These are phyloP conservation scores for Globisporangium uncinulatum DNA, from an alignment of 352 stramenopile species.

Conservation along the genomic window DNA sequence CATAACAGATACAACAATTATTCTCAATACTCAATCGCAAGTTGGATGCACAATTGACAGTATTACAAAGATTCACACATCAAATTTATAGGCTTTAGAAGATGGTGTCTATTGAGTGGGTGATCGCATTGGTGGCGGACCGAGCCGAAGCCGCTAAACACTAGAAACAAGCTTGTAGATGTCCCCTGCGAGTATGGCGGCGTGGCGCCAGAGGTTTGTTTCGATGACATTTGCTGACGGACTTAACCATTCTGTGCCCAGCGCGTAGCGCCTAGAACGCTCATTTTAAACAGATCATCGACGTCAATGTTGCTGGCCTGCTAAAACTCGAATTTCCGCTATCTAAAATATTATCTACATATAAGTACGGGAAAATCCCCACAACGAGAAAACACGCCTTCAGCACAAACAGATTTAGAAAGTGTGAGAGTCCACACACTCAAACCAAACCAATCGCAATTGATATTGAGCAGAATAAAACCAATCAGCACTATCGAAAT, in stretches of 20 bases:
- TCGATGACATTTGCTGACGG: not conserved
- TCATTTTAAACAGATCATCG: not conserved
- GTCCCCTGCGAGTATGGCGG: conserved; percentile 3
- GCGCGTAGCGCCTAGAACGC: not conserved
- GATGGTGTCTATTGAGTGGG: not conserved
- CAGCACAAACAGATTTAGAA: no score
- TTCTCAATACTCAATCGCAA: conserved; percentile 4
- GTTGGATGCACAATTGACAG: not conserved
- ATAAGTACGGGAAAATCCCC: no score
- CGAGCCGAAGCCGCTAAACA: not conserved
- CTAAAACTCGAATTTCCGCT: not conserved
- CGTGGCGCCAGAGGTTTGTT: conserved; percentile 5
- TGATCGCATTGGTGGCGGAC: not conserved
- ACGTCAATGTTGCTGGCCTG: not conserved
- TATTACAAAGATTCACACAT: not conserved
- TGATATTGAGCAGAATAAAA: no score
- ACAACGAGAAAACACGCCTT: no score
- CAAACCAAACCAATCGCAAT: no score
- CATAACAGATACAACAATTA: not conserved
- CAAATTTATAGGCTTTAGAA: not conserved
- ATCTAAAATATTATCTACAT: not conserved
- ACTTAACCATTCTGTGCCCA: conserved; percentile 1
- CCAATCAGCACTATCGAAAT: no score
- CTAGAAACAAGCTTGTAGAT: conserved; percentile 1
- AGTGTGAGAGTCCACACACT: no score